These are phyloP conservation scores for Nemania abortiva DNA, from an alignment of 2,329 filamentous ascomycete species.

Conservation along the genomic window DNA sequence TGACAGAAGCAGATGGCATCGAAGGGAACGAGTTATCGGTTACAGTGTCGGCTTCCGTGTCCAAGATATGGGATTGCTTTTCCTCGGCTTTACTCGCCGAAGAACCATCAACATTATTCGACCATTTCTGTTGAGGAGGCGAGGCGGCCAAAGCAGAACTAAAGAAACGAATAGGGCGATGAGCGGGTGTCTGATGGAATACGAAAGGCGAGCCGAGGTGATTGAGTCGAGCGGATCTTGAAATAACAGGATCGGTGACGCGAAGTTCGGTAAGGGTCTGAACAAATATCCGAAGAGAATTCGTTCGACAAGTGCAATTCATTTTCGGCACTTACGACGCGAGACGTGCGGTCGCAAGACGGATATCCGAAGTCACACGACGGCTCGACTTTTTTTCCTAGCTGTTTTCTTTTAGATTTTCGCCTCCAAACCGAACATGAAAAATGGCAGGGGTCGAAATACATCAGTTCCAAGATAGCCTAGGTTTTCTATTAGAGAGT, in stretches of 20 bases:
- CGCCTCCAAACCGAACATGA: neutral
- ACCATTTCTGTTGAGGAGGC: slow-evolving; percentile 34
- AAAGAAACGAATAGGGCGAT: slow-evolving; percentile 40
- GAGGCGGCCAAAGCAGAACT: slow-evolving; percentile 40
- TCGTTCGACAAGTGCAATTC: slow-evolving; percentile 62
- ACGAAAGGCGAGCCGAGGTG: slow-evolving; percentile 30
- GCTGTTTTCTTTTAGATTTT: slow-evolving; percentile 23
- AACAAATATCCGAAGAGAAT: slow-evolving; percentile 62
- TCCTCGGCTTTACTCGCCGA: neutral
- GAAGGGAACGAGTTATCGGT: slow-evolving; percentile 20
- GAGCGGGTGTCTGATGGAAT: slow-evolving; percentile 31
- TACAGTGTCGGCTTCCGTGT: slow-evolving; percentile 1
- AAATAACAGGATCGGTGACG: slow-evolving; percentile 38
- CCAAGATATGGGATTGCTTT: neutral
- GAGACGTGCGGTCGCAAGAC: neutral
- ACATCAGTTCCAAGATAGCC: neutral
- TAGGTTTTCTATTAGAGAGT: slow-evolving; percentile 5
- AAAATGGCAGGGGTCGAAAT: slow-evolving; percentile 13
- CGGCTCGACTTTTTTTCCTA: neutral
- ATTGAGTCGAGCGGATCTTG: slow-evolving; percentile 34
- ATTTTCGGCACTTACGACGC: slow-evolving; percentile 51
- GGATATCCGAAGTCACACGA: slow-evolving; percentile 2
- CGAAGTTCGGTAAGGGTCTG: slow-evolving; percentile 55
- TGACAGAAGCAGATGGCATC: slow-evolving; percentile 32
- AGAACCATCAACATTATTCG: neutral